Conservation (phyloP, 2,329 filamentous ascomycete species). For the Cordyceps cateniannulata region DNA sequence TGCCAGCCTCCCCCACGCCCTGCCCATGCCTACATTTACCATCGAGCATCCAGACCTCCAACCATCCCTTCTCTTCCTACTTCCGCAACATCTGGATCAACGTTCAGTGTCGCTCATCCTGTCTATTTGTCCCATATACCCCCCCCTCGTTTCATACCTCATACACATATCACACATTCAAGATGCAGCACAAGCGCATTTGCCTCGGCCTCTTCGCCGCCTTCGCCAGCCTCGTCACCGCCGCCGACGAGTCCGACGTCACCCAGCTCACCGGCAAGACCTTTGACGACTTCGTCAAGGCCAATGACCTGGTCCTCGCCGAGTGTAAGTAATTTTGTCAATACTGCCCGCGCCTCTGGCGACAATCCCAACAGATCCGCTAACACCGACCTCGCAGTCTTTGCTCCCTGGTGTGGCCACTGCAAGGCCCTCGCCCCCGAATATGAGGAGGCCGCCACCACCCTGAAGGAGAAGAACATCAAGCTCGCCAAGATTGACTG, state of each 20-base stretch:
- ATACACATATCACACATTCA: conserved; percentile 18
- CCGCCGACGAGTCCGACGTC: conserved; percentile 70
- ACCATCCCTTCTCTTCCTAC: conserved; percentile 12
- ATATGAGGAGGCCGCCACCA: conserved; percentile 80
- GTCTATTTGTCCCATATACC: conserved; percentile 8
- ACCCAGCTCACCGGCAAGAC: conserved; percentile 75
- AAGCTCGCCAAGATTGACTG: conserved; percentile 85
- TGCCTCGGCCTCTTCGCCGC: conserved; percentile 49
- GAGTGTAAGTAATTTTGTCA: conserved; percentile 66
- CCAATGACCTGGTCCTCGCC: conserved; percentile 83
- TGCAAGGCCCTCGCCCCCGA: conserved; percentile 96
- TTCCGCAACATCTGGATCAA: conserved; percentile 11
- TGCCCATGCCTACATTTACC: conserved; percentile 18
- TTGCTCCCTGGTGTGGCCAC: conserved; percentile 94
- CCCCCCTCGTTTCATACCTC: background rate
- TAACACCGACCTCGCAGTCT: conserved; percentile 50
- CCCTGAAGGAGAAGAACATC: conserved; percentile 83
- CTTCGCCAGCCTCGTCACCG: conserved; percentile 47
- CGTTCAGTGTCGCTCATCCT: conserved; percentile 19
- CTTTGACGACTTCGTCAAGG: conserved; percentile 79
- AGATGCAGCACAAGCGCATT: conserved; percentile 45
- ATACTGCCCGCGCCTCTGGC: background rate
- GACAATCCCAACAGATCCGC: conserved; percentile 28
- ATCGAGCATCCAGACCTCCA: conserved; percentile 17
- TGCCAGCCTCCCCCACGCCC: conserved; percentile 21